Evolutionary conservation across 1,284 basidiomycete genomes (phyloP), one percentile per base, ranked within the genome.

Genomic region (Irpex rosettiformis): DNA sequence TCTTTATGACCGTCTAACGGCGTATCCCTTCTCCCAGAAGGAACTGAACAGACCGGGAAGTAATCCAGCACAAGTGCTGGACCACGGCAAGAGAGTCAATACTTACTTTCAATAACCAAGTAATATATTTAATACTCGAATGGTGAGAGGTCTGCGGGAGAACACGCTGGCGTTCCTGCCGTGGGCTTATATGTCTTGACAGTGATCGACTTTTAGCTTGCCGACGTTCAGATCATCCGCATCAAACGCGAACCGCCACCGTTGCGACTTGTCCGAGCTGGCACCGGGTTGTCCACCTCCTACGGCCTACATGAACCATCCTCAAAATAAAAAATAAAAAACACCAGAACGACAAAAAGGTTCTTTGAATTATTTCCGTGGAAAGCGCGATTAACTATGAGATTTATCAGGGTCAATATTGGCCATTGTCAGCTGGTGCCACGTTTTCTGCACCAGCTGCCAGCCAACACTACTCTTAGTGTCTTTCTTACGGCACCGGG

Each of bases 211-310:
- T n/a, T 47, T 58, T 18, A 56, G 55, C 28, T 28, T 61, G 60
- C 60, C 60, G 60, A 56, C 57, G 51, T 56, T 49, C 30, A 55
- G 60, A 61, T 61, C 60, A 61, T n/a, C n/a, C n/a, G n/a, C n/a
- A n/a, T 58, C 60, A 61, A 58, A 52, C 33, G 33, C 21, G 59
- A 55, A 61, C 59, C 40, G 59, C 59, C 59, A 58, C 57, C 54
- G 60, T 57, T 58, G 22, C 24, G 48, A 22, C 48, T 18, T 51
- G 60, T 61, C 57, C 60, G 57, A 51, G 51, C 47, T 56, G 54
- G 54, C 29, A 58, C 57, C 60, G 57, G 60, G 24, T 48, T n/a
- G 22, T 42, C 25, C 11, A 21, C 24, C 48, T 8, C 18, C 21
- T 51, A 11, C 8, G 21, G 27, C 10, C 3, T 6, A 25, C 8